Conservation (phyloP, 1,284 basidiomycete species). For the Microstroma glucosiphilum region DNA sequence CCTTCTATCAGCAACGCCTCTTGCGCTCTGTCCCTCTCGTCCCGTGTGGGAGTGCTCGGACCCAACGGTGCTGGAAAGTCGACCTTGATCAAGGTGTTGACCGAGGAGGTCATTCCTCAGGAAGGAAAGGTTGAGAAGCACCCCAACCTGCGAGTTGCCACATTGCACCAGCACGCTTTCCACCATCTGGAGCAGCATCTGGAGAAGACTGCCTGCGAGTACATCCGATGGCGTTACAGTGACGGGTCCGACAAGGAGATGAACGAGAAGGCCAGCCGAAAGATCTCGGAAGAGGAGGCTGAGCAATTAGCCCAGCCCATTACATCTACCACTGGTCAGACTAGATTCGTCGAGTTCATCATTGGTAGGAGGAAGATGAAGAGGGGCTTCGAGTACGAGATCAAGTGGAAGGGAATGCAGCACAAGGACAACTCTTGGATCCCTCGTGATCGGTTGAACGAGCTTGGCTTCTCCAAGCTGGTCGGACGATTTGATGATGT, state of each 20-base stretch:
- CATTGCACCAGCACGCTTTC: constrained; percentile 81
- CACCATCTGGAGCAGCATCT: constrained; percentile 49
- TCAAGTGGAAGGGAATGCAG: constrained; percentile 92
- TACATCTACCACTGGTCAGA: constrained; percentile 83
- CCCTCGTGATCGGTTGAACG: constrained; percentile 76
- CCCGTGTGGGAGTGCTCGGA: constrained; percentile 52
- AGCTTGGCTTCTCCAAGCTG: constrained; percentile 84
- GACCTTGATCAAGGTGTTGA: constrained; percentile 93
- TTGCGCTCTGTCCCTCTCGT: constrained; percentile 79
- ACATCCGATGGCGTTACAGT: constrained; percentile 90
- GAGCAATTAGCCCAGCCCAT: constrained; percentile 77
- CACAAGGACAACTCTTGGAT: constrained; percentile 94
- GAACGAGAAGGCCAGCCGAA: constrained; percentile 80
- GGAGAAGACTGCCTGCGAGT: constrained; percentile 47
- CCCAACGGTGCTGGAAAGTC: constrained; percentile 56
- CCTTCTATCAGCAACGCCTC: constrained; percentile 84
- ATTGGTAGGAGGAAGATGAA: constrained; percentile 97
- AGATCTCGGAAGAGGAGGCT: constrained; percentile 81
- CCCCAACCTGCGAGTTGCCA: constrained; percentile 88
- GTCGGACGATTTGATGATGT: constrained; percentile 95
- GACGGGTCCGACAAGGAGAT: constrained; percentile 96
- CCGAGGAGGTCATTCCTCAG: constrained; percentile 89
- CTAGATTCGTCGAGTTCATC: constrained; percentile 78
- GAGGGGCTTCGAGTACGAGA: constrained; percentile 84
- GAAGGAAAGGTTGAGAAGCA: constrained; percentile 93